Conservation (phyloP, 2,329 filamentous ascomycete species). For the Cercospora citrullina region DNA sequence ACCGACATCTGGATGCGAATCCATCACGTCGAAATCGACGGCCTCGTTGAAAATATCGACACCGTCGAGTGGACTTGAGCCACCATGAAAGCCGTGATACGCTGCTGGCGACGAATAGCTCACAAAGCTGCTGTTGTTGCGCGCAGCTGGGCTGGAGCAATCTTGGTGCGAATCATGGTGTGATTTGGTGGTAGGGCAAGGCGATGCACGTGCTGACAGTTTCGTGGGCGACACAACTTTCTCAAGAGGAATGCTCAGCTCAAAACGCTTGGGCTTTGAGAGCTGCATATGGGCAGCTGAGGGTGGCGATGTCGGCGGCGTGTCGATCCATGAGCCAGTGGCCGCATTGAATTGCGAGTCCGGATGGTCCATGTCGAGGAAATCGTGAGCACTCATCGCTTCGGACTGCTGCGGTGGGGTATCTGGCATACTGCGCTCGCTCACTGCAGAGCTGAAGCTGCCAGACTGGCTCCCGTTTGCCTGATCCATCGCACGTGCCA, state of each 20-base stretch:
- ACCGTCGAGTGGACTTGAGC: slow-evolving; percentile 26
- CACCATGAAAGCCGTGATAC: slow-evolving; percentile 25
- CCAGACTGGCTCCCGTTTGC: slow-evolving; percentile 19
- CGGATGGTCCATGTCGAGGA: slow-evolving; percentile 32
- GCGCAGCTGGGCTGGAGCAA: slow-evolving; percentile 25
- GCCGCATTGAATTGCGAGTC: slow-evolving; percentile 29
- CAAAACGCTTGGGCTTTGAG: slow-evolving; percentile 25
- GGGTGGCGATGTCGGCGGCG: slow-evolving; percentile 36
- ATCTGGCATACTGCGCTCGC: slow-evolving; percentile 37
- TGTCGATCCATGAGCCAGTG: slow-evolving; percentile 34
- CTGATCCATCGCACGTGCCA: slow-evolving; percentile 49
- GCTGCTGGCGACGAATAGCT: slow-evolving; percentile 24
- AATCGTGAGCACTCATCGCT: slow-evolving; percentile 34
- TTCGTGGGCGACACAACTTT: slow-evolving; percentile 32
- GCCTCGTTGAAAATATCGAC: slow-evolving; percentile 29
- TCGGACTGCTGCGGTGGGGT: slow-evolving; percentile 37
- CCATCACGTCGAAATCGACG: slow-evolving; percentile 28
- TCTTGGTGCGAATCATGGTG: slow-evolving; percentile 6
- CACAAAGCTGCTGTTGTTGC: slow-evolving; percentile 17
- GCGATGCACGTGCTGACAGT: slow-evolving; percentile 29
- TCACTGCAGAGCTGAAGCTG: slow-evolving; percentile 34
- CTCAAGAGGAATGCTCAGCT: slow-evolving; percentile 28
- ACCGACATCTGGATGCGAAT: slow-evolving; percentile 30
- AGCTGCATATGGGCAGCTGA: slow-evolving; percentile 19
- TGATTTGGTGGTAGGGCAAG: slow-evolving; percentile 18